Percentiles rank a stretch among this genome's conserved stretches.
Evolutionary conservation across 345 rosid species (phyloP).

Genomic region (Moricandia arvensis): DNA sequence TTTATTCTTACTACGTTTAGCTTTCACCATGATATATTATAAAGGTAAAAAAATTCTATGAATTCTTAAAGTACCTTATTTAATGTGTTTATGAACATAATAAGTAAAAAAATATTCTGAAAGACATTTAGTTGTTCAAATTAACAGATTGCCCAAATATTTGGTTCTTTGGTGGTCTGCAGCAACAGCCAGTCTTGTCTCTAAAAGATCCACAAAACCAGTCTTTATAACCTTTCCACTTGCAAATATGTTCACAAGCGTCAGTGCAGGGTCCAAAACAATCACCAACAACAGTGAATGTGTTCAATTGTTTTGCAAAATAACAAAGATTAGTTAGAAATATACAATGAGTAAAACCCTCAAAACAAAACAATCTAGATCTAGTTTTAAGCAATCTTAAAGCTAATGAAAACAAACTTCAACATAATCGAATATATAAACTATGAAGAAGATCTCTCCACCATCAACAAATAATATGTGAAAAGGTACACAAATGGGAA

Average conservation of each 20-base stretch:
- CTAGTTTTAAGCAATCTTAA: background rate
- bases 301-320: background rate
- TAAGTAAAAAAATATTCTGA: background rate
- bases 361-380: background rate
- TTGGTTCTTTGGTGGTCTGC: background rate
- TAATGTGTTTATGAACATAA: background rate
- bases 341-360: background rate
- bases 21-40: no score
- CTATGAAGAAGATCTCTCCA: background rate
- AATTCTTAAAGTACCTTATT: background rate
- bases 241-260: background rate
- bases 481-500: no score
- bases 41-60: no score
- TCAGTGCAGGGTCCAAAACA: background rate
- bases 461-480: background rate
- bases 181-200: background rate
- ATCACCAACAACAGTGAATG: background rate
- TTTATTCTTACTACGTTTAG: no score
- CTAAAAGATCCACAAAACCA: background rate
- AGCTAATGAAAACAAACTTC: background rate
- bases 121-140: background rate
- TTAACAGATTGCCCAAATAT: background rate
- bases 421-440: background rate
- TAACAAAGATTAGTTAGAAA: background rate
- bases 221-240: background rate